Evolutionary conservation across 2,329 filamentous ascomycete genomes (phyloP), one percentile per base, ranked within the genome.

Genomic region (Talaromyces sp.): DNA sequence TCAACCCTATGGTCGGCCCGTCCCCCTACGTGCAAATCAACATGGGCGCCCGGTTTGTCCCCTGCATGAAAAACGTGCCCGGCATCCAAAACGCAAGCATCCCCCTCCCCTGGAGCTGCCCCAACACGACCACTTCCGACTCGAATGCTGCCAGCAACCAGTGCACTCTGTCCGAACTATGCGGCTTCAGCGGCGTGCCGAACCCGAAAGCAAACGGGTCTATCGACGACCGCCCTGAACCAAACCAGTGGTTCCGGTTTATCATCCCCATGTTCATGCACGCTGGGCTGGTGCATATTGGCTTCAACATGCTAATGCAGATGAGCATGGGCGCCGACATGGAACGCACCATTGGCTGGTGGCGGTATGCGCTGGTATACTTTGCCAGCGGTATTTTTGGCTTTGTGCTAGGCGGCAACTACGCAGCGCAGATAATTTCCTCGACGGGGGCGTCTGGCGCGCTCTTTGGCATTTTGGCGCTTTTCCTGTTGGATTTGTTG

Each of bases 1-100:
- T 99, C 80, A 99, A 98, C 78, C 90, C 91, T 62, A 96, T 99
- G 92, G 96, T 99, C 71, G 95, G 95, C 0, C 95, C 95, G 0
- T 96, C 93, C 5, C 85, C 88, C 1, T 91, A 92, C 68, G 87
- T 98, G 28, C 86, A 96, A 69, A 96, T 98, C 80, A 96, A 96
- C 76, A 96, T 99, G 91, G 95, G 95, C 62, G 91, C 93, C 47
- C 88, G 95, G 64, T 99, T 91, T 73, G 86, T 90, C 3, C 91
- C 93, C 6, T 99, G 95, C 76, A 99, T 99, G 95, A 93, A 94
- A 79, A 92, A 90, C 52, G 74, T 77, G 6, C 71, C 75, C 27
- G 70, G 73, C 4, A 69, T 80, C 16, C 78, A 80, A 66, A 70
- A 80, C 61, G 67, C 68, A 31, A 67, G 65, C 3, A 57, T 68